Base-by-base conservation (phyloP, 2,329 filamentous ascomycete species). In the Alternaria arborescens region DNA sequence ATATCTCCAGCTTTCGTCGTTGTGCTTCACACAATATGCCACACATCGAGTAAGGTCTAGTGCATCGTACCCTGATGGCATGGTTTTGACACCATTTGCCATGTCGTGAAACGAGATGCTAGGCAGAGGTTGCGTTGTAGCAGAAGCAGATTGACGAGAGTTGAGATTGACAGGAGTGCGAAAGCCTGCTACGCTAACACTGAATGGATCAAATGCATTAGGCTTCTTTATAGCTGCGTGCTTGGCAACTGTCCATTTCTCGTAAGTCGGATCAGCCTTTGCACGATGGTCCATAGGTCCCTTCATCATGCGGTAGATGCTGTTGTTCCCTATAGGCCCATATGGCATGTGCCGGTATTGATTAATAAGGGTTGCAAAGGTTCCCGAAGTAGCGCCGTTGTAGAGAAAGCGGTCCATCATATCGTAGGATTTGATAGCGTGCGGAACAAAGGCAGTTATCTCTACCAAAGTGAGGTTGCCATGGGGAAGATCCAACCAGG, bases 401-500 rank as follows among this genome's bases (percentile, higher is more conserved):
- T 52, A 64, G 20, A 68, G 22, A 11, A 73, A 48, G 1, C 74
- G 71, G 20, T 72, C 66, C 18, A 69, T 64, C 5, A 75, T 52
- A 22, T 73, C 66, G 57, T 59, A 63, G 8, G 62, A 69, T 12
- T 71, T 70, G 34, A 74, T 60, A 3, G 62, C 66, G 2, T 69
- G 57, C 1, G 73, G 71, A 5, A 75, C 20, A 48, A 76, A 74
- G 2, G 67, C 61, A 8, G 68, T 43, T 5, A 73, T 53, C 36
- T 77, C 73, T 14, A 67, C 65, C 2, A 71, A 58, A 2, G 71
- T 73, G 8, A 75, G 50, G 42, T 75, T 74, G n/a, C 55, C 66
- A 5, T 34, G 18, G 1, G 69, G 72, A 46, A 75, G 71, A 4
- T 41, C 47, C 1, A 71, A 55, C 18, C 61, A 62, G 3, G 56